These are phyloP conservation scores for Cryoendolithus antarcticus DNA, from an alignment of 2,329 filamentous ascomycete species.

Conservation along the genomic window DNA sequence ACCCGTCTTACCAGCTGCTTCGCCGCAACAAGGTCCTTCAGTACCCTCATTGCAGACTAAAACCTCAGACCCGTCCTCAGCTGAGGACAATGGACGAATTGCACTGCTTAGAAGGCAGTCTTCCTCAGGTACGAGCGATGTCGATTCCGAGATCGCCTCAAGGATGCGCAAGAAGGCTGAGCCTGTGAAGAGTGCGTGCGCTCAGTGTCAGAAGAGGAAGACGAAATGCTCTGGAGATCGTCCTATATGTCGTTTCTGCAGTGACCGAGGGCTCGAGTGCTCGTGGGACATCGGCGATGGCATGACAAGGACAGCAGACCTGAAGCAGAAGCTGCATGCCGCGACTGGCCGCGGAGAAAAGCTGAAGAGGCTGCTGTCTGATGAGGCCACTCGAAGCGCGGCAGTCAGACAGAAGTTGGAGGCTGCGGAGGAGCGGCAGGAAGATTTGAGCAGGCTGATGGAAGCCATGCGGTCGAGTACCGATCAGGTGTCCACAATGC, in stretches of 20 bases:
- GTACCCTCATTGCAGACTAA: too few species aligned
- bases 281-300: background rate
- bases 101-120: too few species aligned
- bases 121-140: background rate
- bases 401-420: constrained; percentile 1
- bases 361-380: background rate
- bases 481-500: constrained; percentile 4
- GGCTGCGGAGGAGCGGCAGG: constrained; percentile 6
- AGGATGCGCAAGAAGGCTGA: background rate
- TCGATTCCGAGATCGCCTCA: background rate
- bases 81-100: too few species aligned
- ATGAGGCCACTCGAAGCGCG: background rate
- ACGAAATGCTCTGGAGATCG: background rate
- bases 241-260: background rate
- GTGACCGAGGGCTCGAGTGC: background rate
- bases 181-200: background rate
- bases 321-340: background rate
- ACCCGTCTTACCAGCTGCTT: too few species aligned
- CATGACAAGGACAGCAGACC: background rate
- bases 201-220: background rate
- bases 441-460: constrained; percentile 2
- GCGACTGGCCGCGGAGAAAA: background rate
- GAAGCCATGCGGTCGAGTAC: constrained; percentile 2
- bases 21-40: too few species aligned
- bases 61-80: too few species aligned